A percentile compares a stretch with the other conserved stretches of the same genome.
These are phyloP conservation scores for Colletotrichum sansevieriae DNA, from an alignment of 2,329 filamentous ascomycete species.

Conservation along the genomic window DNA sequence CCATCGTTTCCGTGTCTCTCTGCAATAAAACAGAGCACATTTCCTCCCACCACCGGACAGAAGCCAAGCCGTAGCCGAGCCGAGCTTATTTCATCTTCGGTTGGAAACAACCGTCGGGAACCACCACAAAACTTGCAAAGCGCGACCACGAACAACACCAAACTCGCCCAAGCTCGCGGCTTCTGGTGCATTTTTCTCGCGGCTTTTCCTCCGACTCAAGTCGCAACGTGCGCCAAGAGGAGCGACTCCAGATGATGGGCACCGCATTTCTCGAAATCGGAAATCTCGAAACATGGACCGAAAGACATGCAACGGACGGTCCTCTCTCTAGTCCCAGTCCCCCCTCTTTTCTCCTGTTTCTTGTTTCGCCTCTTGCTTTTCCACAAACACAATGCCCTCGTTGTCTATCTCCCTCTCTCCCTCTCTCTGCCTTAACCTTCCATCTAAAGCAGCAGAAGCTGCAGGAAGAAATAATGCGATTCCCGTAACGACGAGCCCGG, in stretches of 20 bases:
- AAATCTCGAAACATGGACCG: slow-evolving; percentile 34
- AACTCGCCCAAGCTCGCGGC: not conserved
- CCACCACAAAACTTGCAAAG: slow-evolving; percentile 6
- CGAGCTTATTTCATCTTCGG: slow-evolving; percentile 21
- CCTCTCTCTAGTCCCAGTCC: slow-evolving; percentile 4
- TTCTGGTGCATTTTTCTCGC: not conserved
- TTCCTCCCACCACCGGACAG: slow-evolving; percentile 9
- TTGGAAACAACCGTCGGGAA: not conserved
- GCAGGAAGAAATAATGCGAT: too few species aligned
- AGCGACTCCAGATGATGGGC: slow-evolving; percentile 38
- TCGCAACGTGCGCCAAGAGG: slow-evolving; percentile 40
- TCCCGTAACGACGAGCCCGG: too few species aligned
- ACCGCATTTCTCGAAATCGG: slow-evolving; percentile 5
- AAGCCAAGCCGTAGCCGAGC: slow-evolving; percentile 19
- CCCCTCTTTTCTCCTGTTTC: slow-evolving; percentile 2
- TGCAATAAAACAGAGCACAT: not conserved
- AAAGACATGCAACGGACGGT: slow-evolving; percentile 19
- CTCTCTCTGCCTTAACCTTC: too few species aligned
- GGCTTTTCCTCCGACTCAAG: slow-evolving; percentile 26
- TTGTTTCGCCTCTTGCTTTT: slow-evolving; percentile 7
- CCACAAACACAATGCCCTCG: not conserved
- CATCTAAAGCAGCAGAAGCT: too few species aligned
- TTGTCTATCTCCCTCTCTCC: too few species aligned
- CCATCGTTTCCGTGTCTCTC: not conserved
- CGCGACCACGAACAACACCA: not conserved